Evolutionary conservation across 306 rosid species (phyloP).

Genomic region (Heteromeles arbutifolia): DNA sequence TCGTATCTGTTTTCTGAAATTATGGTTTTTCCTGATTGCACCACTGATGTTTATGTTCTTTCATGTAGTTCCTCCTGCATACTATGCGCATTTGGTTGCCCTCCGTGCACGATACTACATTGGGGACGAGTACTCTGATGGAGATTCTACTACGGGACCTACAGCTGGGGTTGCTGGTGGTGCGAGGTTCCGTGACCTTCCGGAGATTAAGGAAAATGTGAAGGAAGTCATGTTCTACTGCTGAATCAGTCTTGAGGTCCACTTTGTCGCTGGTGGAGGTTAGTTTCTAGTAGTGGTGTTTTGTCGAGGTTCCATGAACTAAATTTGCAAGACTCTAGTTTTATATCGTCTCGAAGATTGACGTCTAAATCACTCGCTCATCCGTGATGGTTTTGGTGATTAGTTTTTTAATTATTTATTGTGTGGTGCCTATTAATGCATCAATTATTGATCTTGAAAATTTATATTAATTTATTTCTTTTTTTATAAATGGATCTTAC

Average conservation of each 20-base stretch:
- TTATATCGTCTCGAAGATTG: no score
- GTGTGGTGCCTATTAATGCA: no score
- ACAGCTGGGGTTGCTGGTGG: background rate
- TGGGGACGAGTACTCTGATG: conserved; percentile 17
- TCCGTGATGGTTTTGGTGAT: no score
- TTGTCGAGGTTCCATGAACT: no score
- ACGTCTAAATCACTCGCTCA: no score
- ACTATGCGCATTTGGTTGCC: conserved; percentile 33
- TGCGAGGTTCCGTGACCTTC: conserved; percentile 2
- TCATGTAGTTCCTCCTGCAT: conserved; percentile 39
- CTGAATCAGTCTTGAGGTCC: background rate
- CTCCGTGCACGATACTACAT: conserved; percentile 30
- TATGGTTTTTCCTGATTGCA: background rate
- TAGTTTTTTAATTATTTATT: no score
- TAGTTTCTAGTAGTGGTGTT: no score
- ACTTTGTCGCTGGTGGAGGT: no score
- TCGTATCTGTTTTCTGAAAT: background rate
- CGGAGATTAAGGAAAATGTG: conserved; percentile 22
- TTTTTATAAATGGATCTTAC: no score
- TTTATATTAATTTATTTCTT: no score
- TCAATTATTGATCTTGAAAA: no score
- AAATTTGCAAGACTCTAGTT: no score
- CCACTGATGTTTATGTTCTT: background rate
- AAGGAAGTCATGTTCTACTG: conserved; percentile 40
- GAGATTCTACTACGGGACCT: conserved; percentile 5